phyloP scores from a whole-genome alignment of 345 rosid genomes.

The Pseudoturritis turrita region DNA sequence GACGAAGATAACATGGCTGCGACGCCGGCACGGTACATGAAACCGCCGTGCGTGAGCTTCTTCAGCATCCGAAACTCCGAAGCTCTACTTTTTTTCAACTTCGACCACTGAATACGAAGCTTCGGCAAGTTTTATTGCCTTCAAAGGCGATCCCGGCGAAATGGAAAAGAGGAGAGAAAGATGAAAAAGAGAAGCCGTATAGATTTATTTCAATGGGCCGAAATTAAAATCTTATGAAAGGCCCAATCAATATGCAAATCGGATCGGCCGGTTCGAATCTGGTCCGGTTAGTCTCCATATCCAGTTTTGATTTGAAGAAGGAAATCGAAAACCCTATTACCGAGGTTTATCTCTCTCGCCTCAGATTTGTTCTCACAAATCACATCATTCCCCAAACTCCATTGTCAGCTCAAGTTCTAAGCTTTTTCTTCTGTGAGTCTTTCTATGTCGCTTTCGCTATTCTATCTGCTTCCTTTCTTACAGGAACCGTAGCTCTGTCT shows the following conservation, averaged over 20 bases:
- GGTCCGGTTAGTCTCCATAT: background rate
- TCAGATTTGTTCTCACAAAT: conserved; percentile 4
- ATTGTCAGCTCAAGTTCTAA: conserved; percentile 6
- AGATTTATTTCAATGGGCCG: conserved; percentile 7
- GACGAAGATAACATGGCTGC: conserved; percentile 28
- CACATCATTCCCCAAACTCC: conserved; percentile 1
- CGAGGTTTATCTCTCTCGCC: background rate
- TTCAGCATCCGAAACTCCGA: conserved; percentile 28
- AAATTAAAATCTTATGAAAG: background rate
- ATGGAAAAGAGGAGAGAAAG: background rate
- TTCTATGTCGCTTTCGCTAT: background rate
- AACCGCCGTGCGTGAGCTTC: conserved; percentile 20
- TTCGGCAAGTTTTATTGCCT: background rate
- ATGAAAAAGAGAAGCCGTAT: background rate
- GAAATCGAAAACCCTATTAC: conserved; percentile 26
- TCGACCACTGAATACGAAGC: conserved; percentile 10
- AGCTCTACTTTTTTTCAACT: background rate
- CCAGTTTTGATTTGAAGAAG: background rate
- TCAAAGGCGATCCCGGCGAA: conserved; percentile 7
- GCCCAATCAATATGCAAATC: background rate
- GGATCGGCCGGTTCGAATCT: background rate
- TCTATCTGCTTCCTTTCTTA: background rate
- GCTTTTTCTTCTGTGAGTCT: conserved; percentile 13
- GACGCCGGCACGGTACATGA: conserved; percentile 20
- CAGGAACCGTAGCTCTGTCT: background rate